Evolutionary conservation across 2,329 filamentous ascomycete genomes (phyloP).

Genomic region (Fusarium hainanense): DNA sequence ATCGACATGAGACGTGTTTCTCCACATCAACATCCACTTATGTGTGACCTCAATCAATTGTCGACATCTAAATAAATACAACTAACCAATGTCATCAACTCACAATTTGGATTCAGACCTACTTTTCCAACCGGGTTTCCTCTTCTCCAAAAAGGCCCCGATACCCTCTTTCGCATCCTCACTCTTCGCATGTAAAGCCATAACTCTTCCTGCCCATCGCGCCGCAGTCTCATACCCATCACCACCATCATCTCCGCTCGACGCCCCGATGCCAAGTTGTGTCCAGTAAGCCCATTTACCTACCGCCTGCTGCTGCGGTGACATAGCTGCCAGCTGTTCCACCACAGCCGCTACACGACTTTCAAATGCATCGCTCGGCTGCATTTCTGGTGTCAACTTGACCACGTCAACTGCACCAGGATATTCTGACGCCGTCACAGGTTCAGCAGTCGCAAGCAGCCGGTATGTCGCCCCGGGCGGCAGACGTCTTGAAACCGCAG

Average conservation of each 20-base stretch:
- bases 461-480: slow-evolving; percentile 32
- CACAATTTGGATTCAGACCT: neutral
- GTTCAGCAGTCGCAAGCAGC: slow-evolving; percentile 34
- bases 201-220: slow-evolving; percentile 39
- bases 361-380: slow-evolving; percentile 15
- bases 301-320: slow-evolving; percentile 37
- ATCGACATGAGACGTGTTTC: neutral
- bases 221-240: slow-evolving; percentile 39
- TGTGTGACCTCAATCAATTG: neutral
- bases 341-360: slow-evolving; percentile 19
- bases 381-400: neutral
- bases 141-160: slow-evolving; percentile 37
- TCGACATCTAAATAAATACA: neutral
- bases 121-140: slow-evolving; percentile 28
- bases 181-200: slow-evolving; percentile 43
- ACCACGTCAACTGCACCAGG: slow-evolving; percentile 38
- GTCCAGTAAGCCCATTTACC: slow-evolving; percentile 45
- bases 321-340: slow-evolving; percentile 10
- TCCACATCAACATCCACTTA: neutral
- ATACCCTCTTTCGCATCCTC: slow-evolving; percentile 41
- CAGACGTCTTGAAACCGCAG: slow-evolving; percentile 34
- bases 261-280: slow-evolving; percentile 26
- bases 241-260: slow-evolving; percentile 2
- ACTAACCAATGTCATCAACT: neutral
- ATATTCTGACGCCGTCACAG: slow-evolving; percentile 21